Evolutionary conservation across 2,329 filamentous ascomycete species (phyloP).

Genomic region (Trichoderma polysporum): DNA sequence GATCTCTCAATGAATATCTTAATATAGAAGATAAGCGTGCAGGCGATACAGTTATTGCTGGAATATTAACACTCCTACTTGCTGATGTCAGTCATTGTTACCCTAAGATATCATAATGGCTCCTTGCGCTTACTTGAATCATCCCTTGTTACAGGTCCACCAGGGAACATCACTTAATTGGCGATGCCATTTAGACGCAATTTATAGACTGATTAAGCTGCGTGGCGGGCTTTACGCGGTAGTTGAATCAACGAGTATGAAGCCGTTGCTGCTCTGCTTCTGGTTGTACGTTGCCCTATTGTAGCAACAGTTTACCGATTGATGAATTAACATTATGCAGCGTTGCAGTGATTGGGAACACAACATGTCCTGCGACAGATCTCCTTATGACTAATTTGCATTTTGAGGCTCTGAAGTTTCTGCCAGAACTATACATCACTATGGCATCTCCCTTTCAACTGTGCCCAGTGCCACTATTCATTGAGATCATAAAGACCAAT

Average conservation of each 20-base stretch:
- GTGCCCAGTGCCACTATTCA: not conserved
- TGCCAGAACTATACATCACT: not conserved
- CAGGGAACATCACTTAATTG: not conserved
- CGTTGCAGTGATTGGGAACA: not conserved
- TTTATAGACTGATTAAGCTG: not conserved
- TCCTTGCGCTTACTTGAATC: not conserved
- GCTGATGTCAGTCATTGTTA: not conserved
- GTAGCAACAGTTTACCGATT: not conserved
- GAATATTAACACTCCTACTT: slow-evolving; percentile 3
- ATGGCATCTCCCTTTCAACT: not conserved
- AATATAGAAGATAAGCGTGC: not conserved
- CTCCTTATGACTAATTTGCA: not conserved
- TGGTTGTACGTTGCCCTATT: not conserved
- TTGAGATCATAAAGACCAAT: not conserved
- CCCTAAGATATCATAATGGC: not conserved
- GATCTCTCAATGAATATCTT: slow-evolving; percentile 1
- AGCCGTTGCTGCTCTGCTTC: not conserved
- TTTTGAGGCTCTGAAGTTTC: not conserved
- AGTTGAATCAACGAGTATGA: not conserved
- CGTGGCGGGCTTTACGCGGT: not conserved
- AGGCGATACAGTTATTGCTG: not conserved
- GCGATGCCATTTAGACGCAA: slow-evolving; percentile 9
- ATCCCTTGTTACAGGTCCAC: not conserved
- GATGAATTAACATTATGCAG: not conserved
- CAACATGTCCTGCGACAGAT: slow-evolving; percentile 1